phyloP scores from a whole-genome alignment of 2,329 filamentous ascomycete genomes.

The Fusarium continuum region DNA sequence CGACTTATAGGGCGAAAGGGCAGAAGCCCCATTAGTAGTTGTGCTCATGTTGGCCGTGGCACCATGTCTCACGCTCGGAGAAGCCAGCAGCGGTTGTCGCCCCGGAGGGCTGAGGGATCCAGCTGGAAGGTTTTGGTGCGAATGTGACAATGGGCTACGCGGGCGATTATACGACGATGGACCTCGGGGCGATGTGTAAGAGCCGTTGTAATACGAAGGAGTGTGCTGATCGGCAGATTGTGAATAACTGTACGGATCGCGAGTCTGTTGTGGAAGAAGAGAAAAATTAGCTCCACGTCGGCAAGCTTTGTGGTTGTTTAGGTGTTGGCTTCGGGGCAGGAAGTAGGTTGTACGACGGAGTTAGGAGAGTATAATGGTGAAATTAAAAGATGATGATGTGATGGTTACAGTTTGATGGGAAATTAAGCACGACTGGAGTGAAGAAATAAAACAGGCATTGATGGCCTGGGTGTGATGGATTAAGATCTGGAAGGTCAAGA shows the following conservation, averaged over 20 bases:
- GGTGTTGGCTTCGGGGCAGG: slow-evolving; percentile 22
- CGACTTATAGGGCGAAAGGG: slow-evolving; percentile 51
- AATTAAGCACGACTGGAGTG: slow-evolving; percentile 16
- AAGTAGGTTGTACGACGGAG: slow-evolving; percentile 24
- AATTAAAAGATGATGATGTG: slow-evolving; percentile 35
- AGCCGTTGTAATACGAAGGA: slow-evolving; percentile 59
- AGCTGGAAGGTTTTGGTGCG: slow-evolving; percentile 56
- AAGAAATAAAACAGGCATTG: slow-evolving; percentile 37
- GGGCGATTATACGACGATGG: slow-evolving; percentile 54
- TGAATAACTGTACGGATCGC: slow-evolving; percentile 61
- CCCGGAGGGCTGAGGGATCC: slow-evolving; percentile 57
- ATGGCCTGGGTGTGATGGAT: slow-evolving; percentile 28
- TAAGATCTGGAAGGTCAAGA: slow-evolving; percentile 15
- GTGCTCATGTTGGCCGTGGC: slow-evolving; percentile 50
- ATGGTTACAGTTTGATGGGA: slow-evolving; percentile 15
- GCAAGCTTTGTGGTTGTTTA: slow-evolving; percentile 32
- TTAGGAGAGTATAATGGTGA: slow-evolving; percentile 34
- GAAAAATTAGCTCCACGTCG: slow-evolving; percentile 44
- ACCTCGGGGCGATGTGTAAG: slow-evolving; percentile 59
- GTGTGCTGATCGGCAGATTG: slow-evolving; percentile 54
- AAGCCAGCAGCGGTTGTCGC: slow-evolving; percentile 55
- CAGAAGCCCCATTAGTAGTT: slow-evolving; percentile 52
- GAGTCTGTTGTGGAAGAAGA: slow-evolving; percentile 51
- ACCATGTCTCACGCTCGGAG: slow-evolving; percentile 59
- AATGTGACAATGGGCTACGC: slow-evolving; percentile 61